Base-by-base conservation (phyloP, 345 rosid genomes). In the Eucalyptus erythrocorys region DNA sequence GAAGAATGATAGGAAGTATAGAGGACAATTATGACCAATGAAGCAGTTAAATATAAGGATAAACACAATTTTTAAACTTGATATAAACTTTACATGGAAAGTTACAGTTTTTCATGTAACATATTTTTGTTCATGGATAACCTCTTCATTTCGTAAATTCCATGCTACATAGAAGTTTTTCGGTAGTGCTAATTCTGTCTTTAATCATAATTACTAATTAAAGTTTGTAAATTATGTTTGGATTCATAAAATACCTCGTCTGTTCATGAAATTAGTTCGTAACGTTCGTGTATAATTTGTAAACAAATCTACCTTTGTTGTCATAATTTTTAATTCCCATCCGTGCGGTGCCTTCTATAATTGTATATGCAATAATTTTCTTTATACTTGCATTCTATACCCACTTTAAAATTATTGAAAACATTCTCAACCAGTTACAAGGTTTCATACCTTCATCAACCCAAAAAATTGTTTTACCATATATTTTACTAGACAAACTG, bases 221-320 rank as follows among this genome's bases (percentile, higher is more conserved):
- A 66, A 66, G 40, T 32, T 66, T 66, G 76, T 32, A 66, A 64
- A 15, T 15, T 32, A 66, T 32, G 40, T 32, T 32, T 16, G 76
- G 76, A 32, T 66, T 66, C 76, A 14, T 32, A 66, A n/a, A 66
- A n/a, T 66, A 32, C 11, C 21, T 66, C 40, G 76, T n/a, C 22
- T 34, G 19, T 32, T 66, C 37, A 66, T 7, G 19, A 66, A 66
- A 66, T 64, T 32, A 66, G 76, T n/a, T 32, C 21, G 0, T 66
- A n/a, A 15, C 0, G 10, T 15, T 4, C 9, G 0, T 32, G 40
- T n/a, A 16, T 8, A 66, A 0, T 15, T 32, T 66, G 0, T n/a
- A 66, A 32, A 66, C 76, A 66, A 59, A n/a, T 32, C 76, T n/a
- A 66, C 11, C 40, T n/a, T 66, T 66, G 0, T 66, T 66, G 6